phyloP scores from a whole-genome alignment of 2,329 filamentous ascomycete genomes.

The Dactylellina haptotyla region DNA sequence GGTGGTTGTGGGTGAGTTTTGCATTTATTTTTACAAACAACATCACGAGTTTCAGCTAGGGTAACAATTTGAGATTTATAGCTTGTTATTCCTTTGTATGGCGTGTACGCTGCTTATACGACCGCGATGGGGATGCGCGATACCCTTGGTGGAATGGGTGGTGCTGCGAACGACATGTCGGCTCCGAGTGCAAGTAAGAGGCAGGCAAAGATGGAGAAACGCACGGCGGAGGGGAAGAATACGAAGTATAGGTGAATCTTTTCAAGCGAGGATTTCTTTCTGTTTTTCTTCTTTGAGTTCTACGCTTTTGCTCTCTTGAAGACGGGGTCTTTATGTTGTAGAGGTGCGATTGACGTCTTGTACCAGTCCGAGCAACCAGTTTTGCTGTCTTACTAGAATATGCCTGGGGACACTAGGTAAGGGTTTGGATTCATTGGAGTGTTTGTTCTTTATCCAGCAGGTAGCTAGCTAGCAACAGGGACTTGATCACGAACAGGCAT shows the following conservation, averaged over 20 bases:
- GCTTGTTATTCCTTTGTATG: conserved; percentile 64
- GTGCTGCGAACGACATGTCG: conserved; percentile 55
- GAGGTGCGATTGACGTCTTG: too few relatives aligned
- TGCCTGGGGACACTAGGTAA: too few relatives aligned
- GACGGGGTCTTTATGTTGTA: too few relatives aligned
- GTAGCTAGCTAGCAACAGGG: too few relatives aligned
- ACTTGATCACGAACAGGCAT: too few relatives aligned
- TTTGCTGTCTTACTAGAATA: too few relatives aligned
- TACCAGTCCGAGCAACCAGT: too few relatives aligned
- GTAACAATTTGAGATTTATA: conserved; percentile 2
- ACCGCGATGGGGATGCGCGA: conserved; percentile 65
- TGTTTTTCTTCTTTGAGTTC: neutral
- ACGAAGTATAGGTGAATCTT: conserved; percentile 33
- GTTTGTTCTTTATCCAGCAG: too few relatives aligned
- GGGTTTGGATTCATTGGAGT: too few relatives aligned
- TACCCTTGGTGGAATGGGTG: conserved; percentile 61
- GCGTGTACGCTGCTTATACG: conserved; percentile 63
- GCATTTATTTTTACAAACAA: neutral
- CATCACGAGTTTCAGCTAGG: neutral
- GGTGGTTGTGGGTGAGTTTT: conserved; percentile 69
- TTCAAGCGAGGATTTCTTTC: neutral
- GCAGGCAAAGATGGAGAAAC: conserved; percentile 68
- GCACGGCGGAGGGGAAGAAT: conserved; percentile 55
- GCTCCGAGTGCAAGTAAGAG: conserved; percentile 66
- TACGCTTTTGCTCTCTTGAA: neutral